Percentiles rank a stretch among this genome's conserved stretches.
phyloP scores from a whole-genome alignment of 2,329 filamentous ascomycete species.

The Calonectria multiphialidica region DNA sequence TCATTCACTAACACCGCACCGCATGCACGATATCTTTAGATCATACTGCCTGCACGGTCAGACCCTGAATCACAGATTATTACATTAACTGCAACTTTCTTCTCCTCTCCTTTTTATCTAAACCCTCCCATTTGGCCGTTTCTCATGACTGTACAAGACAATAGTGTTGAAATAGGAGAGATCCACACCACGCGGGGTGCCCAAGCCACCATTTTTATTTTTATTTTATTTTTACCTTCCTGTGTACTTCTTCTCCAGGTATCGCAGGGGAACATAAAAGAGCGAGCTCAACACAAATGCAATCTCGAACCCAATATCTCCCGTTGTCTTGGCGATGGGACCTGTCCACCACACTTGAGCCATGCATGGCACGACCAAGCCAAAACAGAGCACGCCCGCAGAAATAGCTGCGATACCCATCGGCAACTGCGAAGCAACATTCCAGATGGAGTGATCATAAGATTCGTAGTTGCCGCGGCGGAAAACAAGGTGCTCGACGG shows the following conservation, averaged over 20 bases:
- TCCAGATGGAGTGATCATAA: slow-evolving; percentile 63
- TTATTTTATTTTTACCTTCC: slow-evolving; percentile 33
- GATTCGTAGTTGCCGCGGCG: slow-evolving; percentile 56
- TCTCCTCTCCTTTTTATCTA: slow-evolving; percentile 5
- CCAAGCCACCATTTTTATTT: not conserved
- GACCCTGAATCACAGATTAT: not conserved
- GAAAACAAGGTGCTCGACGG: slow-evolving; percentile 62
- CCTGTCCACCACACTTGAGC: slow-evolving; percentile 72
- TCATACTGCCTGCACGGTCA: not conserved
- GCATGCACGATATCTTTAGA: not conserved
- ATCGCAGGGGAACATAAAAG: slow-evolving; percentile 61
- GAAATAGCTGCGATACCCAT: slow-evolving; percentile 60
- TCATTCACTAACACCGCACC: not conserved
- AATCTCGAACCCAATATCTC: slow-evolving; percentile 76
- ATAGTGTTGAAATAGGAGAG: not conserved
- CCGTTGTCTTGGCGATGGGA: slow-evolving; percentile 69
- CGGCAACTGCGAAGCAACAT: slow-evolving; percentile 58
- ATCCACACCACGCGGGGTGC: not conserved
- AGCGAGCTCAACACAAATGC: slow-evolving; percentile 65
- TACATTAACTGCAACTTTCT: slow-evolving; percentile 9
- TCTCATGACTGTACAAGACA: slow-evolving; percentile 6
- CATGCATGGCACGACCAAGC: slow-evolving; percentile 70
- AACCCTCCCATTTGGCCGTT: slow-evolving; percentile 1
- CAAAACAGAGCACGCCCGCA: slow-evolving; percentile 60
- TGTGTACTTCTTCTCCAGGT: slow-evolving; percentile 55